Conservation (phyloP, 768 basidiomycete species). For the Phylloporus rhodoxanthus region DNA sequence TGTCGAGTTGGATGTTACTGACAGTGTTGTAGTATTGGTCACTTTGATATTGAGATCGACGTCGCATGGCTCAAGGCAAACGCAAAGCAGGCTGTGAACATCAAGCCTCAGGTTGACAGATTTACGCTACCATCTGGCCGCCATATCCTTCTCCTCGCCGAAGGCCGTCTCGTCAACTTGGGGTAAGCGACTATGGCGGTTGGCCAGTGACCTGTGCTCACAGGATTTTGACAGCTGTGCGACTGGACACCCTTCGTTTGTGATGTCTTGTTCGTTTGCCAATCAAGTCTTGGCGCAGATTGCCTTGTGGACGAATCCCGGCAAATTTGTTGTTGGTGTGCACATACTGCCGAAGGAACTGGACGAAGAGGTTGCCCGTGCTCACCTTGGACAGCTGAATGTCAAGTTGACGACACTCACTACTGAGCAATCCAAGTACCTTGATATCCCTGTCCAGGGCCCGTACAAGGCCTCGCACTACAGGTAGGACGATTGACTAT, state of each 20-base stretch:
- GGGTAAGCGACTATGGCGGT: conserved; percentile 46
- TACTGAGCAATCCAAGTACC: conserved; percentile 76
- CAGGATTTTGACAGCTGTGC: conserved; percentile 57
- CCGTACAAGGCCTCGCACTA: conserved; percentile 73
- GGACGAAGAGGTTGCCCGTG: conserved; percentile 98
- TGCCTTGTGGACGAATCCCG: conserved; percentile 90
- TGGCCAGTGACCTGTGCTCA: conserved; percentile 1
- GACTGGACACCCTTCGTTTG: conserved; percentile 97
- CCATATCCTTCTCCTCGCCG: conserved; percentile 95
- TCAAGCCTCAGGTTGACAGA: conserved; percentile 99
- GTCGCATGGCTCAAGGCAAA: conserved; percentile 97
- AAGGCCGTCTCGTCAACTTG: conserved; percentile 98
- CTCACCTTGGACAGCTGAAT: conserved; percentile 85
- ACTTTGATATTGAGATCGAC: conserved; percentile 89
- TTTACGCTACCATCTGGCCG: conserved; percentile 89
- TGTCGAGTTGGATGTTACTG: conserved; percentile 4
- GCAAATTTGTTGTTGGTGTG: conserved; percentile 92
- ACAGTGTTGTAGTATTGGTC: conserved; percentile 56
- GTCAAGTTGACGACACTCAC: conserved; percentile 85
- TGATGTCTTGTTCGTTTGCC: conserved; percentile 99
- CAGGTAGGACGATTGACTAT: conserved; percentile 35
- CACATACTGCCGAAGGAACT: conserved; percentile 98
- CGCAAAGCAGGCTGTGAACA: conserved; percentile 74
- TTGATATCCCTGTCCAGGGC: conserved; percentile 82
- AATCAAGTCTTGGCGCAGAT: conserved; percentile 99